phyloP scores from a whole-genome alignment of 176 grass and related monocot genomes.

The Oryza nivara region DNA sequence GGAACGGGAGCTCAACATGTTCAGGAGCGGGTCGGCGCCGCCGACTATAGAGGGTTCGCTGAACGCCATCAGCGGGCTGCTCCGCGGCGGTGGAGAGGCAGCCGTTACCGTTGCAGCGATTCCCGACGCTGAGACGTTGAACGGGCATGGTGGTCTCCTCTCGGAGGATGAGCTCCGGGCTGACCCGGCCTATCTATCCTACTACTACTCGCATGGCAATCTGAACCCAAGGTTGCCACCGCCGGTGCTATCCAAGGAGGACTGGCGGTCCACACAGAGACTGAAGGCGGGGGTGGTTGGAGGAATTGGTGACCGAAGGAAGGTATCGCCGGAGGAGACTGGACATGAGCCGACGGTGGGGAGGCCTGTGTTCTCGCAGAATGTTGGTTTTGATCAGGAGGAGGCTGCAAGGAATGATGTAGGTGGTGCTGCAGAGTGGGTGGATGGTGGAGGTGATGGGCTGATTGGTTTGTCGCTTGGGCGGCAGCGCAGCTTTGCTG shows the following conservation, averaged over 20 bases:
- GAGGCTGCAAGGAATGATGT: slow-evolving; percentile 44
- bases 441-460: slow-evolving; percentile 61
- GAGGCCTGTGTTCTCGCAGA: slow-evolving; percentile 61
- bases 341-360: slow-evolving; percentile 36
- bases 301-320: slow-evolving; percentile 84
- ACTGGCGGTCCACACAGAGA: slow-evolving; percentile 84
- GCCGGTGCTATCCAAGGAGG: slow-evolving; percentile 86
- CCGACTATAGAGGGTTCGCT: slow-evolving; percentile 90
- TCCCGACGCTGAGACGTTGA: slow-evolving; percentile 48
- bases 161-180: slow-evolving; percentile 80
- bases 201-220: slow-evolving; percentile 92
- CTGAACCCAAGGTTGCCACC: slow-evolving; percentile 89
- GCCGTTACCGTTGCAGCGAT: slow-evolving; percentile 27
- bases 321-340: slow-evolving; percentile 42
- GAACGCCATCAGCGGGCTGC: slow-evolving; percentile 61
- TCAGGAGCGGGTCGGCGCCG: slow-evolving; percentile 88
- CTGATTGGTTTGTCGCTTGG: slow-evolving; percentile 73
- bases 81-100: slow-evolving; percentile 35
- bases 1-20: slow-evolving; percentile 73
- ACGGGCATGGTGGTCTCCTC: slow-evolving; percentile 46
- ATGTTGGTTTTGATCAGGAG: slow-evolving; percentile 51
- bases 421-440: slow-evolving; percentile 60
- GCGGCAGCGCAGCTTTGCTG: slow-evolving; percentile 78
- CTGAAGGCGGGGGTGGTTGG: slow-evolving; percentile 62
- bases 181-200: slow-evolving; percentile 78